Conservation (phyloP, 78 protist genomes). For the Chrysochromulina parva region DNA sequence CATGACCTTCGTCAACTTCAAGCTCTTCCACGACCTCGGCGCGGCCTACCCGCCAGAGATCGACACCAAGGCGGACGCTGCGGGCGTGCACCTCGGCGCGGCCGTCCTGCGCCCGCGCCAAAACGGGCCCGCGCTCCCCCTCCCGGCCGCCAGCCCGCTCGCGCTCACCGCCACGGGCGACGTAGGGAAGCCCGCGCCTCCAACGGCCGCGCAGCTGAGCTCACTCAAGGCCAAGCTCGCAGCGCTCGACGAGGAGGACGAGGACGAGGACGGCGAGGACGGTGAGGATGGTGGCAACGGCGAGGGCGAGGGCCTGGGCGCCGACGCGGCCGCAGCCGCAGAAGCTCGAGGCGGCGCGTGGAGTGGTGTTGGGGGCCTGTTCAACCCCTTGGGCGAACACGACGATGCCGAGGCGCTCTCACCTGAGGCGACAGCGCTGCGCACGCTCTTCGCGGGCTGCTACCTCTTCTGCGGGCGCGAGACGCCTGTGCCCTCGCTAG, state of each 20-base stretch:
- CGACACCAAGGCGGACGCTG: neutral
- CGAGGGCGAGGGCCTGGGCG: neutral
- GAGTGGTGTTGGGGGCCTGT: too few relatives aligned
- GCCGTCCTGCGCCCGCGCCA: neutral
- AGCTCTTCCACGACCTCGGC: constrained; percentile 59
- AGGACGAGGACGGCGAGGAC: neutral
- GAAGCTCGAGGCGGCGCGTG: neutral
- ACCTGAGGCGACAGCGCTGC: neutral
- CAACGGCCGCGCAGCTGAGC: neutral
- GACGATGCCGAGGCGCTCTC: neutral
- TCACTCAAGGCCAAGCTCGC: neutral
- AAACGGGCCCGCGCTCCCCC: neutral
- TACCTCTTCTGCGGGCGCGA: constrained; percentile 69
- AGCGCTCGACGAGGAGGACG: neutral
- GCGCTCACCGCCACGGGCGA: neutral
- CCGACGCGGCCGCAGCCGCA: constrained; percentile 4
- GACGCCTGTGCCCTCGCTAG: constrained; percentile 64
- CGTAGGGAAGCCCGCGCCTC: neutral
- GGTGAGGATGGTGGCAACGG: neutral
- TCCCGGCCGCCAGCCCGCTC: neutral
- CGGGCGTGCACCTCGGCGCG: neutral
- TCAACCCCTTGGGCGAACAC: too few relatives aligned
- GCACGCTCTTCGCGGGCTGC: constrained; percentile 26
- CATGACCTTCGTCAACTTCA: constrained; percentile 82
- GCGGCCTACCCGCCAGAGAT: constrained; percentile 79